Conservation (phyloP, 1,284 basidiomycete species). For the Jaminaea rosea region DNA sequence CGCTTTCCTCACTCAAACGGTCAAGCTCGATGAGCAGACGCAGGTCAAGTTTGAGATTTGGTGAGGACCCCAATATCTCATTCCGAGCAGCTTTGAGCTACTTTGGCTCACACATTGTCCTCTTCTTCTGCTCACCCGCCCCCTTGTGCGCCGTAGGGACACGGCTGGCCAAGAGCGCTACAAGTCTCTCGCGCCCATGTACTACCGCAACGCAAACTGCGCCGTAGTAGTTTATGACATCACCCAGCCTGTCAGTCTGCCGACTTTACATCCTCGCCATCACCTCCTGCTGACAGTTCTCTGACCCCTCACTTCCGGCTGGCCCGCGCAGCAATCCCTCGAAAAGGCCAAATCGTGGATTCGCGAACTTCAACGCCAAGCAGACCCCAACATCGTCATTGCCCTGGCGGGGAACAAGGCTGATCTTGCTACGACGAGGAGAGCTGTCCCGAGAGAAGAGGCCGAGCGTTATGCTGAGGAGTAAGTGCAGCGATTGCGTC, state of each 20-base stretch:
- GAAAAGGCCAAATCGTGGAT: slow-evolving; percentile 97
- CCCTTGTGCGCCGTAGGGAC: slow-evolving; percentile 16
- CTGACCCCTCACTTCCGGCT: neutral
- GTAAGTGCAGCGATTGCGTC: too few relatives aligned
- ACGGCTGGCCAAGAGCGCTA: slow-evolving; percentile 88
- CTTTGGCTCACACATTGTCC: neutral
- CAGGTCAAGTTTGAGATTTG: slow-evolving; percentile 97
- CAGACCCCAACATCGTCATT: slow-evolving; percentile 74
- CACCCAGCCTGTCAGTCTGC: slow-evolving; percentile 23
- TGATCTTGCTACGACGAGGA: slow-evolving; percentile 61
- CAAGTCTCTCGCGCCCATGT: slow-evolving; percentile 47
- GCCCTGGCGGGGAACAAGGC: slow-evolving; percentile 92
- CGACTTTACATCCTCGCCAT: neutral
- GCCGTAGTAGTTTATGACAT: slow-evolving; percentile 46
- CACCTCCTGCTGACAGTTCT: neutral
- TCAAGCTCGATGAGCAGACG: slow-evolving; percentile 76
- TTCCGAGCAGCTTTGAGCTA: neutral
- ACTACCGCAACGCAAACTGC: slow-evolving; percentile 47
- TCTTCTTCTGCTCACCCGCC: too few relatives aligned
- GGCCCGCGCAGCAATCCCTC: slow-evolving; percentile 53
- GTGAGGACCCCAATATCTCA: slow-evolving; percentile 49
- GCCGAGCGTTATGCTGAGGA: too few relatives aligned
- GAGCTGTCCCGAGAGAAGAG: slow-evolving; percentile 30
- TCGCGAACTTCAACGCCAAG: slow-evolving; percentile 88
- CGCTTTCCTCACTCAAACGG: slow-evolving; percentile 91